Percentiles rank a stretch among this genome's conserved stretches.
Evolutionary conservation across 2,329 filamentous ascomycete species (phyloP).

Genomic region (Magnaporthiopsis rhizophila): DNA sequence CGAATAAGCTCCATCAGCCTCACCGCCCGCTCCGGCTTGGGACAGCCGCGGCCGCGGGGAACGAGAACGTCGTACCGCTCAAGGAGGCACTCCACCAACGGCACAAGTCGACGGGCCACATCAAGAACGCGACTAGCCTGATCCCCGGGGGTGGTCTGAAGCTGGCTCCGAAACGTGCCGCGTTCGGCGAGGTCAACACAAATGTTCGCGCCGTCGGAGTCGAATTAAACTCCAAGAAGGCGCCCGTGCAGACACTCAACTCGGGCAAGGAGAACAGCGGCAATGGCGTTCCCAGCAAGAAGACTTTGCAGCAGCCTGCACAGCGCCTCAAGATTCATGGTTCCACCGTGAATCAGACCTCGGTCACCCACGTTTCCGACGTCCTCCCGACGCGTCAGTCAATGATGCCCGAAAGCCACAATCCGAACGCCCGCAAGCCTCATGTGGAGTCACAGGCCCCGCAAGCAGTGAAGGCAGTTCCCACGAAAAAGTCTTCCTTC

Average conservation of each 20-base stretch:
- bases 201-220: constrained; percentile 32
- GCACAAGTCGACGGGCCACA: constrained; percentile 68
- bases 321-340: constrained; percentile 19
- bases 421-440: constrained; percentile 4
- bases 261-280: constrained; percentile 28
- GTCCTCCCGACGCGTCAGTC: constrained; percentile 3
- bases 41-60: constrained; percentile 27
- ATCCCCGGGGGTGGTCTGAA: constrained; percentile 46
- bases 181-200: constrained; percentile 79
- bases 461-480: constrained; percentile 13
- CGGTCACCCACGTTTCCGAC: background rate
- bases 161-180: constrained; percentile 63
- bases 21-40: constrained; percentile 55
- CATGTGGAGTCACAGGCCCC: constrained; percentile 10
- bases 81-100: constrained; percentile 65
- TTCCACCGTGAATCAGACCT: constrained; percentile 11
- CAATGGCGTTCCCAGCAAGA: constrained; percentile 8
- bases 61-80: constrained; percentile 59
- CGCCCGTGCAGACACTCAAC: constrained; percentile 16
- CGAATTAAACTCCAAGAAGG: constrained; percentile 21
- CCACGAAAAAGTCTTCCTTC: constrained; percentile 19
- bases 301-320: constrained; percentile 28
- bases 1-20: constrained; percentile 41
- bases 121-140: constrained; percentile 28
- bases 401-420: constrained; percentile 4